These are phyloP conservation scores for Biscutella auriculata DNA, from an alignment of 441 rosid species.

Conservation along the genomic window DNA sequence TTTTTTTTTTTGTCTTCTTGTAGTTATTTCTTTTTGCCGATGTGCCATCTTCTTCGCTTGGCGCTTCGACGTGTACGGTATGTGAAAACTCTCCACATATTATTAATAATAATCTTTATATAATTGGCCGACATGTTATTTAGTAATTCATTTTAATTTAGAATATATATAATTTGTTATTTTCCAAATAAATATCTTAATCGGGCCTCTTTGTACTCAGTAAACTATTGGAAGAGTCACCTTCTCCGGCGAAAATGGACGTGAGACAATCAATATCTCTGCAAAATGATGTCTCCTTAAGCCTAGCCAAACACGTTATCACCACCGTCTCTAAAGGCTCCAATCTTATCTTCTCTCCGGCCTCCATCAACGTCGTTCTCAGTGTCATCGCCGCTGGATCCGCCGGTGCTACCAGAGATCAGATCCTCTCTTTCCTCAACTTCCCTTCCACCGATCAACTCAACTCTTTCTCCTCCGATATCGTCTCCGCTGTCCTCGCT, in stretches of 20 bases:
- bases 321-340: conserved; percentile 27
- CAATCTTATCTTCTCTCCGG: conserved; percentile 69
- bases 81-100: not conserved
- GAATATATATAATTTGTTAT: not conserved
- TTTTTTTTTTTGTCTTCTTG: too few species aligned
- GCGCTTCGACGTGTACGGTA: conserved; percentile 14
- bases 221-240: conserved; percentile 7
- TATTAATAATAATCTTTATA: not conserved
- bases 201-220: not conserved
- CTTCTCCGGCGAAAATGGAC: conserved; percentile 41
- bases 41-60: conserved; percentile 11
- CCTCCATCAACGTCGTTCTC: conserved; percentile 63
- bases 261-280: conserved; percentile 31
- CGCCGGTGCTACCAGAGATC: conserved; percentile 47
- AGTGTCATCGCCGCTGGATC: conserved; percentile 64
- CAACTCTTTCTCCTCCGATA: conserved; percentile 44
- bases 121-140: not conserved
- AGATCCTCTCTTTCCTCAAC: conserved; percentile 68
- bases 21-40: not conserved
- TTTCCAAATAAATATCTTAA: not conserved
- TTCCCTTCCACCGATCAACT: conserved; percentile 47
- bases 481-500: conserved; percentile 49
- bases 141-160: not conserved
- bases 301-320: conserved; percentile 32
- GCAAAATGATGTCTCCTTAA: conserved; percentile 49